Conservation (phyloP, 352 stramenopile species). For the Phytophthora kernoviae region DNA sequence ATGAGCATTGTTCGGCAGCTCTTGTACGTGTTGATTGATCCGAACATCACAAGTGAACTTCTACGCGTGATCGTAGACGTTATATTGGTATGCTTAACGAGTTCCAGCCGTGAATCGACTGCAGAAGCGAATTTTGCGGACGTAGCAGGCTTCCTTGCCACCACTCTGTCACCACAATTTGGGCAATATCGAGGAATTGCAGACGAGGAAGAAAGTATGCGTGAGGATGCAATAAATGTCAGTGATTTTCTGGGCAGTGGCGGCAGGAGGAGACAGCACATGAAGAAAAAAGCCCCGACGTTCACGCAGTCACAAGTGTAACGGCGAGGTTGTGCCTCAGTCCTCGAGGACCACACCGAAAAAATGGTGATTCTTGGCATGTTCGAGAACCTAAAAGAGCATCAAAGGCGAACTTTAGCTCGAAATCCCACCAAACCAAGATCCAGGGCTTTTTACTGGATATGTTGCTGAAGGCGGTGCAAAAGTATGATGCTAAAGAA, state of each 20-base stretch:
- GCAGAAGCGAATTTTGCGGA: conserved; percentile 72
- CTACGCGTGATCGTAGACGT: conserved; percentile 68
- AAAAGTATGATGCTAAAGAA: conserved; percentile 79
- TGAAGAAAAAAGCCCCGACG: conserved; percentile 4
- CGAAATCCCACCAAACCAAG: conserved; percentile 41
- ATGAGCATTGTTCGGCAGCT: conserved; percentile 70
- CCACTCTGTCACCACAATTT: conserved; percentile 64
- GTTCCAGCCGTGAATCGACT: conserved; percentile 29
- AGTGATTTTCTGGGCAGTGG: conserved; percentile 4
- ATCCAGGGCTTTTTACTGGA: conserved; percentile 69
- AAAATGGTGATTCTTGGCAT: conserved; percentile 9
- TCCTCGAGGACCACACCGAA: conserved; percentile 39
- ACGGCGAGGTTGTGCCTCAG: conserved; percentile 49
- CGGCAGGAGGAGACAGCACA: conserved; percentile 2
- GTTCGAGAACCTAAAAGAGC: conserved; percentile 1
- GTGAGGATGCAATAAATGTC: conserved; percentile 4
- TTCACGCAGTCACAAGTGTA: conserved; percentile 26
- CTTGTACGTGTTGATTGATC: conserved; percentile 71
- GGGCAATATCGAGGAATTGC: conserved; percentile 16
- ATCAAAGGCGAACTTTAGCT: conserved; percentile 8
- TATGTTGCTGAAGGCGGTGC: conserved; percentile 66
- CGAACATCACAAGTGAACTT: conserved; percentile 50
- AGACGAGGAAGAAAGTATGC: conserved; percentile 7
- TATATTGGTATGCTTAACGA: conserved; percentile 70
- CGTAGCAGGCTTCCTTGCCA: conserved; percentile 62